Evolutionary conservation across 108 stramenopile species (phyloP).

Genomic region (Nitzschia sp.): DNA sequence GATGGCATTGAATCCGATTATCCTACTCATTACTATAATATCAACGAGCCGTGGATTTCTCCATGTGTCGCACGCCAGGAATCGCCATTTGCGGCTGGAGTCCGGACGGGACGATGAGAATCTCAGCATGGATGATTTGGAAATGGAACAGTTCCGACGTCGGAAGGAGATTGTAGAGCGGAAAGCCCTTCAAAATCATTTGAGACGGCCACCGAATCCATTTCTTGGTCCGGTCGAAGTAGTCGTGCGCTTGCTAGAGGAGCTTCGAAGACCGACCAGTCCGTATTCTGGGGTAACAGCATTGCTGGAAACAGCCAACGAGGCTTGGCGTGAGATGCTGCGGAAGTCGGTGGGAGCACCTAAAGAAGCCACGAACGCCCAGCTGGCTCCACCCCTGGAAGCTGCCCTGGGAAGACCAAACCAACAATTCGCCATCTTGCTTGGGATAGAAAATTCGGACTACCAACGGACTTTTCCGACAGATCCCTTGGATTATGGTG

Average conservation of each 20-base stretch:
- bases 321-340: conserved; percentile 44
- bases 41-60: too few species aligned
- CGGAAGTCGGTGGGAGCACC: conserved; percentile 55
- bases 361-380: conserved; percentile 20
- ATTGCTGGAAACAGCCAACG: conserved; percentile 34
- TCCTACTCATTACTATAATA: too few species aligned
- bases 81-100: too few species aligned
- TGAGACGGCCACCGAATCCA: conserved; percentile 50
- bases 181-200: conserved; percentile 21
- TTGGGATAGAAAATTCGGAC: conserved; percentile 37
- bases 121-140: conserved; percentile 16
- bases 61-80: too few species aligned
- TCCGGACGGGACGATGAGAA: not conserved
- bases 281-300: conserved; percentile 38
- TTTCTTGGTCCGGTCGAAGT: conserved; percentile 35
- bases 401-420: conserved; percentile 45
- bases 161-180: conserved; percentile 24
- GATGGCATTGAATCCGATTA: too few species aligned
- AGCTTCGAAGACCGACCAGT: conserved; percentile 16
- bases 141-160: conserved; percentile 10
- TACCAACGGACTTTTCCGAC: conserved; percentile 40
- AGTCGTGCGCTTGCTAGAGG: conserved; percentile 26
- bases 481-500: conserved; percentile 65
- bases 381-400: conserved; percentile 47
- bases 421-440: conserved; percentile 81